Conservation (phyloP, 306 rosid genomes). For the Trifolium dubium region DNA sequence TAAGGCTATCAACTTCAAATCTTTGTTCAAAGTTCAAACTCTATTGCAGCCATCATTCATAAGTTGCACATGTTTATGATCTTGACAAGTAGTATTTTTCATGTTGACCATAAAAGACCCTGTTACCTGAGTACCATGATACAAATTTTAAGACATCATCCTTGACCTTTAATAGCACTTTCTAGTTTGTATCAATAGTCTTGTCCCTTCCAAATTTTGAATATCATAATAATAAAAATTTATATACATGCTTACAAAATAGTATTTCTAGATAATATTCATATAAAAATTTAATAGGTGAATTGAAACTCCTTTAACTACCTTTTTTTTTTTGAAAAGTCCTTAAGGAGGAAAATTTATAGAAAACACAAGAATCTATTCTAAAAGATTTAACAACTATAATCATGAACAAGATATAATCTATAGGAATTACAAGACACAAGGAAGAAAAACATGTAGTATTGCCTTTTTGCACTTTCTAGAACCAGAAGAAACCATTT, state of each 20-base stretch:
- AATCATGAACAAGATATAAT: background rate
- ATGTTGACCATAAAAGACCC: background rate
- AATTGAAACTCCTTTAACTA: too few species aligned
- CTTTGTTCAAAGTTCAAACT: background rate
- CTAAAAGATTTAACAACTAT: background rate
- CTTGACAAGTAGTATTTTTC: background rate
- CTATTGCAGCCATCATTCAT: slow-evolving; percentile 4
- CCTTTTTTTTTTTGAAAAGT: too few species aligned
- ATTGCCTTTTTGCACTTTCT: background rate
- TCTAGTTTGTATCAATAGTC: background rate
- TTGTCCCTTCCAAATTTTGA: background rate
- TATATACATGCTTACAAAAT: too few species aligned
- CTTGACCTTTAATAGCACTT: background rate
- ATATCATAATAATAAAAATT: background rate
- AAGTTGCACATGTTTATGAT: background rate
- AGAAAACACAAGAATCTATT: background rate
- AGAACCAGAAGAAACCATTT: slow-evolving; percentile 6
- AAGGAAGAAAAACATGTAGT: slow-evolving; percentile 11
- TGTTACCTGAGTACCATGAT: background rate
- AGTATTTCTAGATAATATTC: too few species aligned
- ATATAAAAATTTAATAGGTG: too few species aligned
- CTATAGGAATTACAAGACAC: slow-evolving; percentile 3
- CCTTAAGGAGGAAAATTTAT: background rate
- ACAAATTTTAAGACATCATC: background rate
- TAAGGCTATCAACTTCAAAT: background rate